Percentiles rank a stretch among this genome's conserved stretches.
Evolutionary conservation across 495 filamentous ascomycete species (phyloP).

Genomic region (Penicillium canescens): DNA sequence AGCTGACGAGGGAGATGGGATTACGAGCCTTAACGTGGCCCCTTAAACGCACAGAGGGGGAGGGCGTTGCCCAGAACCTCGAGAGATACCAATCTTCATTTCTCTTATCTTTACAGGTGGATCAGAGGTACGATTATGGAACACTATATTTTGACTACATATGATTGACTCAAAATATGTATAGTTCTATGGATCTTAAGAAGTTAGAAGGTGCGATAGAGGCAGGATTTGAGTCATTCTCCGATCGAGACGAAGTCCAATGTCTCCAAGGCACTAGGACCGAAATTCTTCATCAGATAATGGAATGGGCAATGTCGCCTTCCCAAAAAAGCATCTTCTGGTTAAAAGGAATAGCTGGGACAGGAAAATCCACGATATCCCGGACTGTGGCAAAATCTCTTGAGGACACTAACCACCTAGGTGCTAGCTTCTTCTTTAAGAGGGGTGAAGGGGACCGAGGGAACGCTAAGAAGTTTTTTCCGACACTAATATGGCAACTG

Average conservation of each 20-base stretch:
- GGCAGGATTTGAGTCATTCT: constrained; percentile 27
- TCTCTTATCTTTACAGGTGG: constrained; percentile 26
- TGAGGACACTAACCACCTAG: constrained; percentile 11
- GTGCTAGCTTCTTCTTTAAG: too few relatives aligned
- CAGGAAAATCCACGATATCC: constrained; percentile 45
- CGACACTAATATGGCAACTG: constrained; percentile 47
- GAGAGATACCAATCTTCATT: constrained; percentile 34
- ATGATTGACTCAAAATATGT: constrained; percentile 10
- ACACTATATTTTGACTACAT: constrained; percentile 10
- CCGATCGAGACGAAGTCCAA: constrained; percentile 21
- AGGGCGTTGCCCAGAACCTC: constrained; percentile 20
- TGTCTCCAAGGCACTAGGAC: constrained; percentile 39
- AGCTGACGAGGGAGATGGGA: constrained; percentile 27
- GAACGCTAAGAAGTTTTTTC: constrained; percentile 40
- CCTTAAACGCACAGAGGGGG: constrained; percentile 26
- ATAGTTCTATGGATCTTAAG: constrained; percentile 18
- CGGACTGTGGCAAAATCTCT: constrained; percentile 27
- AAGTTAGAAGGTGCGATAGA: constrained; percentile 15
- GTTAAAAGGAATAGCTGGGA: constrained; percentile 45
- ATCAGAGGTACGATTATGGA: constrained; percentile 26
- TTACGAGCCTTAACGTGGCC: constrained; percentile 33
- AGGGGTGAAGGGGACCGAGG: too few relatives aligned
- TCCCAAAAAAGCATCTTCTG: constrained; percentile 47
- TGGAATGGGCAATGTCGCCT: too few relatives aligned
- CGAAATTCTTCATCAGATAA: too few relatives aligned